Base-by-base conservation (phyloP, 768 basidiomycete species). In the Kwoniella botswanensis region DNA sequence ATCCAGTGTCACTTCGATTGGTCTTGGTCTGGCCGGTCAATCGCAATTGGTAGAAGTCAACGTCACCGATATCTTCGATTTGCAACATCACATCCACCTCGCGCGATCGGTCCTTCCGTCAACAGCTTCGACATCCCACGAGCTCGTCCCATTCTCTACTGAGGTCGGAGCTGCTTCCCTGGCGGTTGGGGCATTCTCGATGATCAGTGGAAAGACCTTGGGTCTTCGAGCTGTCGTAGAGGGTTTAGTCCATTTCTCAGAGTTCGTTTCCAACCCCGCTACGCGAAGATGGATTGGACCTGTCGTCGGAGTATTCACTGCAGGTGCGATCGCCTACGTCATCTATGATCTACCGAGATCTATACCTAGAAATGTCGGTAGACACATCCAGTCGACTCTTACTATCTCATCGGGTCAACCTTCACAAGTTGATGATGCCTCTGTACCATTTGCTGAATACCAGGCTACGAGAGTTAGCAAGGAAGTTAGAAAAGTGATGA, bases 401-500 rank as follows among this genome's bases (percentile, higher is more conserved):
- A 24, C 57, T 0, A 13, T 71, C 0, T 68, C 73, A 0, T 77
- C 87, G 17, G 85, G 83, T 42, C 59, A 61, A 61, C 24, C 57
- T 21, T 74, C 81, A n/a, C 52, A 74, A 41, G 65, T n/a, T 18
- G 71, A 70, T 35, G 74, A 73, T 26, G 87, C 88, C 58, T 79
- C 81, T n/a, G 71, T 71, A 3, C 82, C 86, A 41, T 94, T 90
- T 78, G 87, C 91, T 41, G 88, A 90, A 67, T 86, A 85, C 2
- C 90, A 98, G 79, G 87, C 88, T 2, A 86, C 85, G 54, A 87
- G 96, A 22, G 87, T 98, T 52, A 86, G 89, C 63, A 86, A 89
- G 46, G 96, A 98, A 87, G 92, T 93, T 24, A 88, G 96, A 76
- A 98, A 98, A 86, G 96, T 99, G 57, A 85, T 99, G 70, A 87